phyloP scores from a whole-genome alignment of 2,329 filamentous ascomycete species.

The Ascocoryne sarcoides region DNA sequence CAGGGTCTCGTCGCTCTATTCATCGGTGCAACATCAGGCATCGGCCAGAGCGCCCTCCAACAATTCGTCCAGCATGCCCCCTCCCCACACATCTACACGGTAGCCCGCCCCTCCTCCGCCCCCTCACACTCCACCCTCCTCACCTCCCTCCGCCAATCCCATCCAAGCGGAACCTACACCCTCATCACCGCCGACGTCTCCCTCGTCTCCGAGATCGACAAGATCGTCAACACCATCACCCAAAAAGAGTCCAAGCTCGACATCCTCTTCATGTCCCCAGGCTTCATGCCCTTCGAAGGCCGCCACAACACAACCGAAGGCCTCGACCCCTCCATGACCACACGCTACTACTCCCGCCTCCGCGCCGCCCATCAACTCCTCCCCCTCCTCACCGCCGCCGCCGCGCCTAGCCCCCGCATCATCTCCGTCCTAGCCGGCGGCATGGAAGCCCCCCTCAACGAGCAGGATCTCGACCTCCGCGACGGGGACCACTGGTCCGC shows the following conservation, averaged over 20 bases:
- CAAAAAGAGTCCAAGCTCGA: slow-evolving; percentile 34
- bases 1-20: slow-evolving; percentile 33
- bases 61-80: slow-evolving; percentile 32
- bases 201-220: too few species aligned
- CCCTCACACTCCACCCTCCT: slow-evolving; percentile 27
- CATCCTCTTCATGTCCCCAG: slow-evolving; percentile 36
- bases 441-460: slow-evolving; percentile 37
- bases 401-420: slow-evolving; percentile 40
- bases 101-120: slow-evolving; percentile 34
- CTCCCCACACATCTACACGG: slow-evolving; percentile 39
- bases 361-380: slow-evolving; percentile 47
- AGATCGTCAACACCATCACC: too few species aligned
- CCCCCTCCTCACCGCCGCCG: slow-evolving; percentile 39
- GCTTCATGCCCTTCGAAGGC: slow-evolving; percentile 22
- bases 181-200: too few species aligned
- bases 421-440: slow-evolving; percentile 42
- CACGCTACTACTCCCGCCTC: slow-evolving; percentile 46
- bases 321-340: slow-evolving; percentile 38
- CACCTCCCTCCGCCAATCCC: slow-evolving; percentile 34
- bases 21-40: slow-evolving; percentile 43
- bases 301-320: slow-evolving; percentile 44
- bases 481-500: too few species aligned
- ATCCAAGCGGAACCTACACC: slow-evolving; percentile 5
- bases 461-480: slow-evolving; percentile 36
- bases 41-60: slow-evolving; percentile 38